Evolutionary conservation across 2,329 filamentous ascomycete species (phyloP).

Genomic region (Pseudopyrenochaeta lycopersici): DNA sequence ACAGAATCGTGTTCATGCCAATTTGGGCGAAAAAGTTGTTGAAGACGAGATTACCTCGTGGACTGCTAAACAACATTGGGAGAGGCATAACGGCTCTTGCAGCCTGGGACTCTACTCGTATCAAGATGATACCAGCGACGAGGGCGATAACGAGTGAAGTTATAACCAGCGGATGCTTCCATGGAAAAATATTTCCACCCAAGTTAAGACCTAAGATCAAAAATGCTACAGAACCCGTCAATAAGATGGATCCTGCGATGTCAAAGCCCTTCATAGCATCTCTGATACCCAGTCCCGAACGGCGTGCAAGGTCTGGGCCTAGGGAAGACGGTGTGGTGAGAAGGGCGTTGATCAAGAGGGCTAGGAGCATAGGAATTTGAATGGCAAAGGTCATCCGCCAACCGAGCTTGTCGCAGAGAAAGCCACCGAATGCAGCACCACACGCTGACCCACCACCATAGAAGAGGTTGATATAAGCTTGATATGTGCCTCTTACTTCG

Average conservation of each 20-base stretch:
- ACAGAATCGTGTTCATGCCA: constrained; percentile 66
- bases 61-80: constrained; percentile 56
- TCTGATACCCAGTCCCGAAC: constrained; percentile 50
- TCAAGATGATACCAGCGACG: constrained; percentile 52
- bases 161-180: constrained; percentile 61
- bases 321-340: constrained; percentile 56
- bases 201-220: constrained; percentile 62
- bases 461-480: constrained; percentile 72
- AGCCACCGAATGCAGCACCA: constrained; percentile 74
- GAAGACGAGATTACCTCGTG: constrained; percentile 60
- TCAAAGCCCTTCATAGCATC: constrained; percentile 61
- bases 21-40: constrained; percentile 62
- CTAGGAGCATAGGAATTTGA: constrained; percentile 60
- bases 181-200: constrained; percentile 62
- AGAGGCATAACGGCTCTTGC: constrained; percentile 60
- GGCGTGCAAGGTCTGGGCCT: constrained; percentile 55
- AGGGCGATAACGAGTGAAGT: constrained; percentile 54
- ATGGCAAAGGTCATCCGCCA: constrained; percentile 76
- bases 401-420: constrained; percentile 74
- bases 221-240: constrained; percentile 57
- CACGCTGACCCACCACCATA: constrained; percentile 63
- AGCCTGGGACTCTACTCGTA: constrained; percentile 50
- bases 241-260: constrained; percentile 57
- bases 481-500: constrained; percentile 75
- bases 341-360: constrained; percentile 54